A percentile compares a stretch with the other conserved stretches of the same genome.
Evolutionary conservation across 2,329 filamentous ascomycete genomes (phyloP).

Genomic region (Fusarium fracticaudum): DNA sequence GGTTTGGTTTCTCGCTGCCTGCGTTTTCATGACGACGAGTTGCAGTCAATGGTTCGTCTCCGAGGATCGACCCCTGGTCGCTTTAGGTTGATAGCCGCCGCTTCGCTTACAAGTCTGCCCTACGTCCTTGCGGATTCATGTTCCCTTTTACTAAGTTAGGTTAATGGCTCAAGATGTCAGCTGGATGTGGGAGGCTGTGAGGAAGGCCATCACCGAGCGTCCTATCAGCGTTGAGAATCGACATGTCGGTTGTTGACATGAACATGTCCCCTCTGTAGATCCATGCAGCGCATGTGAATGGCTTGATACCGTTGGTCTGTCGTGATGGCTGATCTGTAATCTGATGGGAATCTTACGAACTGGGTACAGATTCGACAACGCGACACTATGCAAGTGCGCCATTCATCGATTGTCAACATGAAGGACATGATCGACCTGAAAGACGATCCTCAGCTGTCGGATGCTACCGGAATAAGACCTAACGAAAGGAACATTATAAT

Average conservation of each 20-base stretch:
- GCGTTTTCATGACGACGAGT: constrained; percentile 38
- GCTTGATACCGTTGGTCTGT: constrained; percentile 6
- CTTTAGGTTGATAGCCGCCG: constrained; percentile 18
- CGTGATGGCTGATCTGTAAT: constrained; percentile 7
- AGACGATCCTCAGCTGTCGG: constrained; percentile 2
- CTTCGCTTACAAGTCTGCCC: constrained; percentile 20
- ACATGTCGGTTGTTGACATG: constrained; percentile 31
- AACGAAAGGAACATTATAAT: constrained; percentile 4
- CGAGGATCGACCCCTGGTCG: constrained; percentile 30
- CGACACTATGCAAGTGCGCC: background rate
- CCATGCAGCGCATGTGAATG: constrained; percentile 34
- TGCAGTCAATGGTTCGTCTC: constrained; percentile 35
- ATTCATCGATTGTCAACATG: background rate
- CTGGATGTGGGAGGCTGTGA: constrained; percentile 39
- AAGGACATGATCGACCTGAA: background rate
- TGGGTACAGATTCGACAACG: background rate
- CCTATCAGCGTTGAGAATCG: constrained; percentile 39
- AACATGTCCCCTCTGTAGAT: constrained; percentile 34
- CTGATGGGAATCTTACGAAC: constrained; percentile 13
- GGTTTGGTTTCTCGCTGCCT: constrained; percentile 28
- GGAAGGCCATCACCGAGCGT: constrained; percentile 28
- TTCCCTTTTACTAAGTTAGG: constrained; percentile 20
- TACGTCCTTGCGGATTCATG: constrained; percentile 21
- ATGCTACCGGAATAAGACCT: constrained; percentile 23
- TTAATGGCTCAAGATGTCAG: constrained; percentile 29